Evolutionary conservation across 169 alveolate species (phyloP), one percentile per base, ranked within the genome.

Genomic region (Plasmodium falciparum): DNA sequence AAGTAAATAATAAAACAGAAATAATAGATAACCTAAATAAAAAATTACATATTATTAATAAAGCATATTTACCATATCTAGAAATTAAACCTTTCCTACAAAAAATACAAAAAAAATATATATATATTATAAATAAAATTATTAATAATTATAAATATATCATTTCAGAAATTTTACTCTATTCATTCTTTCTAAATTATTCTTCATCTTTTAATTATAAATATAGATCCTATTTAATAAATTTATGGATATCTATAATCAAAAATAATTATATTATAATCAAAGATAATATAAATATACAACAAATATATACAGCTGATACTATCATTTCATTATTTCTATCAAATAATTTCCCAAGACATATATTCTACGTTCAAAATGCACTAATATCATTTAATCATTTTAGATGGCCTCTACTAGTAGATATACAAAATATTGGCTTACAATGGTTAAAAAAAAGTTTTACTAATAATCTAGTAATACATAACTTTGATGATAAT

Each of bases 401-500:
- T 83, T 83, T 83, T 29, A 83, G 91, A 58, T 83, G 91, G 91
- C 91, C 91, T 13, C 63, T 83, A 9, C 15, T 83, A 1, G 20
- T 69, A 11, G 91, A 83, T 61, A 65, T 54, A 20, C 91, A 83
- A 24, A 69, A 83, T 61, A 70, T 83, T 24, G 91, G 91, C 20
- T 56, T 83, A 2, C 74, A 83, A 3, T 83, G 91, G 91, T 17
- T 83, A 12, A 69, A 83, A 69, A 83, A 83, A 69, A 83, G 91
- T n/a, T 83, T 69, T 49, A 83, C 85, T 47, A 83, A 54, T 20
- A 83, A 83, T 58, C 47, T 83, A 33, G 91, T 83, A 7, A 59
- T 83, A 54, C 91, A 83, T 43, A 83, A 83, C 43, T 83, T 83
- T 83, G 91, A 83, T 83, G 73, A 83, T 56, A 83, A 83, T 69